Evolutionary conservation across 2,329 filamentous ascomycete genomes (phyloP).

Genomic region (Leptographium radiaticola): DNA sequence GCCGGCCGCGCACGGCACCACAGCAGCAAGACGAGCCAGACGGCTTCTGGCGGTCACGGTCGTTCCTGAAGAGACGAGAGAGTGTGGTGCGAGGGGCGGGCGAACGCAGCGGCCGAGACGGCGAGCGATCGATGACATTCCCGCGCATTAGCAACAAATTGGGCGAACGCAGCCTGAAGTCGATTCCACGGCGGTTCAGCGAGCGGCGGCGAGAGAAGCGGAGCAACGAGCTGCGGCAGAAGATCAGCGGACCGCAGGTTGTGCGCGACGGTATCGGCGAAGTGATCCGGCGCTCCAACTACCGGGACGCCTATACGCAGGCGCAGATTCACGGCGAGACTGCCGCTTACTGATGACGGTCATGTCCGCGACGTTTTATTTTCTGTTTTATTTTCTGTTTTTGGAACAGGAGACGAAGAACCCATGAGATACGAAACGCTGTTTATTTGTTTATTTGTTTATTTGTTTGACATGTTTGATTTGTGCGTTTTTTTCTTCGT

Average conservation of each 20-base stretch:
- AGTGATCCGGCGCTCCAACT: constrained; percentile 34
- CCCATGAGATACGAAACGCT: background rate
- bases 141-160: constrained; percentile 31
- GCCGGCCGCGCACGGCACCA: constrained; percentile 25
- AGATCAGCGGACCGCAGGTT: constrained; percentile 46
- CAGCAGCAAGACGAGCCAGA: constrained; percentile 14
- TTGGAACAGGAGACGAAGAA: background rate
- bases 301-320: constrained; percentile 18
- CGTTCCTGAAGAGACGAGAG: background rate
- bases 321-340: background rate
- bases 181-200: constrained; percentile 40
- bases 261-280: constrained; percentile 46
- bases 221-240: constrained; percentile 42
- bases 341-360: background rate
- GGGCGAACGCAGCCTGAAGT: constrained; percentile 34
- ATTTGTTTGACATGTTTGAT: background rate
- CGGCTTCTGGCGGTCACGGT: constrained; percentile 7
- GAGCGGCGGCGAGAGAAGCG: constrained; percentile 47
- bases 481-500: background rate
- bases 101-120: background rate
- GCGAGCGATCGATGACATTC: constrained; percentile 13
- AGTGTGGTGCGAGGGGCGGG: background rate
- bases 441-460: background rate
- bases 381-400: background rate
- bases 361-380: background rate